These are phyloP conservation scores for Phoenix roebelenii DNA, from an alignment of 176 grass and related monocot genomes.

Conservation along the genomic window DNA sequence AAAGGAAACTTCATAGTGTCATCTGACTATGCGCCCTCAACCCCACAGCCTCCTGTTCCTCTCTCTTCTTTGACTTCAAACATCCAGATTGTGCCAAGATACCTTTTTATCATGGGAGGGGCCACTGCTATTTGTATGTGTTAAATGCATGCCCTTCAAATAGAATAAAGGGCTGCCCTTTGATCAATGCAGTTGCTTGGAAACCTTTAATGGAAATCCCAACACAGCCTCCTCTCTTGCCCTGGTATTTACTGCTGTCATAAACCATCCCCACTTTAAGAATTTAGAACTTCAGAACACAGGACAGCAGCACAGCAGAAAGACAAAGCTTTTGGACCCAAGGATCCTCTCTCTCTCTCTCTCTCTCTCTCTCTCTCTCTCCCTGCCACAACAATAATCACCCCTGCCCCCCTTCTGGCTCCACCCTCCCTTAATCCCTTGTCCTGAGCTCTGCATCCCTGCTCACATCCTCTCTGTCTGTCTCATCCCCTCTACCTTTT, in stretches of 20 bases:
- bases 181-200: conserved; percentile 4
- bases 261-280: conserved; percentile 31
- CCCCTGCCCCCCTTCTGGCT: conserved; percentile 10
- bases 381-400: conserved; percentile 18
- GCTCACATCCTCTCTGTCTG: conserved; percentile 31
- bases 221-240: conserved; percentile 6
- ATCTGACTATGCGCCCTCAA: neutral
- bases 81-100: conserved; percentile 13
- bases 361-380: neutral
- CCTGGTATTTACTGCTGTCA: conserved; percentile 31
- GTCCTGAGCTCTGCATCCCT: conserved; percentile 22
- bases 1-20: too few relatives aligned
- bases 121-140: neutral
- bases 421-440: conserved; percentile 13
- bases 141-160: conserved; percentile 2
- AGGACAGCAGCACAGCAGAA: conserved; percentile 25
- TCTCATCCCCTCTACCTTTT: conserved; percentile 2
- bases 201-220: conserved; percentile 13
- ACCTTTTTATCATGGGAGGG: conserved; percentile 24
- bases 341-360: conserved; percentile 2
- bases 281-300: conserved; percentile 30
- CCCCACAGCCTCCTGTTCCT: too few relatives aligned
- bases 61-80: conserved; percentile 13
- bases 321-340: conserved; percentile 30
- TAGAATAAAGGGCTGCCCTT: conserved; percentile 17